Evolutionary conservation across 2,329 filamentous ascomycete species (phyloP), one percentile per base, ranked within the genome.

Genomic region (Alternaria alternata): DNA sequence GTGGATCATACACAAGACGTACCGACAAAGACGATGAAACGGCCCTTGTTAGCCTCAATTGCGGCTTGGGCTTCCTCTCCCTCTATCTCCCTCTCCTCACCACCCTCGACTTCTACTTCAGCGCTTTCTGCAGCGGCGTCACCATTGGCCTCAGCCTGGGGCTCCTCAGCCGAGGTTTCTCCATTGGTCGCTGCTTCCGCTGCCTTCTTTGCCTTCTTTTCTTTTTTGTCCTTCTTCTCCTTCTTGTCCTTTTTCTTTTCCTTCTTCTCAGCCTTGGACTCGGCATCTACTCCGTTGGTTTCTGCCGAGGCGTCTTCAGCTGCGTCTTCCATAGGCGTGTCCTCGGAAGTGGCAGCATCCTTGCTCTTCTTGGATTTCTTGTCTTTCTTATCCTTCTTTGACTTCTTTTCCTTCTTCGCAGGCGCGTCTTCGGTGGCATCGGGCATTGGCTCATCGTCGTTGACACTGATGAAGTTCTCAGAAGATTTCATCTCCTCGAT

Each of bases 11-110:
- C 11, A 26, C 4, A 16, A 30, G 3, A 68, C 81, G 22, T 80
- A 88, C 87, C 90, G 65, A 94, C 88, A 80, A 95, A 95, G 71
- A 90, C 87, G 62, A 93, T 92, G 81, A 92, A 93, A 61, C 90
- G 86, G 16, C 82, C 77, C 59, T 83, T 83, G 28, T 61, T 83
- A 58, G 59, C 57, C 16, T 60, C 47, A 9, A 60, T 47, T 47
- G 53, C 57, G 16, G 53, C 57, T 39, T 60, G 18, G 16, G 53
- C 68, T 28, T 67, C 62, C 32, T 62, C 59, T 28, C 63, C 63
- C 6, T 54, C 67, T 24, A 64, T 67, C 26, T 68, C 67, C 26
- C 62, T 62, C 32, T 66, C 59, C 36, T 60, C 62, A 5, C 61
- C 64, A n/a, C 54, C 66, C 44, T 67, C 66, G 1, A 60, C 62